Evolutionary conservation across 305 asterid genomes (phyloP).

Genomic region (Vinca major): DNA sequence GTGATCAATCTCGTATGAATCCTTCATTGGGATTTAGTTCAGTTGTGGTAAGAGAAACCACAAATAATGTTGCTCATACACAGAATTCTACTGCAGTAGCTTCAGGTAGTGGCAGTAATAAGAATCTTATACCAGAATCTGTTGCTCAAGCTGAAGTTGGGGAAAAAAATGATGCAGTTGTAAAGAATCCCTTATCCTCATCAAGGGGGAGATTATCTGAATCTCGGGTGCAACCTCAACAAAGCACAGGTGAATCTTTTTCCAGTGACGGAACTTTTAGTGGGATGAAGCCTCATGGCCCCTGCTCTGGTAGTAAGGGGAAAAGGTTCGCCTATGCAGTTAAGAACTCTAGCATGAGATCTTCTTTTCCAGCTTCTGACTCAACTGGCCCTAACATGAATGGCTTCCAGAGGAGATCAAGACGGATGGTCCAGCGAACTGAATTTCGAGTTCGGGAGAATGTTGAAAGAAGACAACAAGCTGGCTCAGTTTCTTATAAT

Average conservation of each 20-base stretch:
- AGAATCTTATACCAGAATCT: conserved; percentile 26
- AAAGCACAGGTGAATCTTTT: conserved; percentile 28
- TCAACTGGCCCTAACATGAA: conserved; percentile 32
- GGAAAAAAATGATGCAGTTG: conserved; percentile 28
- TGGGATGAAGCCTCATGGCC: conserved; percentile 43
- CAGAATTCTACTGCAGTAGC: conserved; percentile 22
- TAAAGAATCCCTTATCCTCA: conserved; percentile 27
- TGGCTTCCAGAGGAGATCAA: conserved; percentile 68
- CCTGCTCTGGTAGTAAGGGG: conserved; percentile 51
- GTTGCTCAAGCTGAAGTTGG: conserved; percentile 38
- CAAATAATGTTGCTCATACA: conserved; percentile 18
- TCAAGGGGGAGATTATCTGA: conserved; percentile 40
- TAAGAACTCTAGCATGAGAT: conserved; percentile 41
- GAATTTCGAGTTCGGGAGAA: conserved; percentile 80
- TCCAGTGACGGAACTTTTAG: conserved; percentile 36
- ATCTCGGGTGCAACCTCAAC: conserved; percentile 27
- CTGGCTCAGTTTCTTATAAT: conserved; percentile 28
- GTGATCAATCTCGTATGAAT: conserved; percentile 32
- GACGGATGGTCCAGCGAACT: conserved; percentile 56
- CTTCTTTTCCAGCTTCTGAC: conserved; percentile 37
- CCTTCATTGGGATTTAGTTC: conserved; percentile 24
- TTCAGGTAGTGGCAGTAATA: conserved; percentile 29
- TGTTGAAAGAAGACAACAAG: conserved; percentile 46
- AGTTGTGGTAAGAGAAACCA: conserved; percentile 22
- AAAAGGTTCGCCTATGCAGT: conserved; percentile 64